Evolutionary conservation across 345 rosid genomes (phyloP).

Genomic region (Aegle marmelos): DNA sequence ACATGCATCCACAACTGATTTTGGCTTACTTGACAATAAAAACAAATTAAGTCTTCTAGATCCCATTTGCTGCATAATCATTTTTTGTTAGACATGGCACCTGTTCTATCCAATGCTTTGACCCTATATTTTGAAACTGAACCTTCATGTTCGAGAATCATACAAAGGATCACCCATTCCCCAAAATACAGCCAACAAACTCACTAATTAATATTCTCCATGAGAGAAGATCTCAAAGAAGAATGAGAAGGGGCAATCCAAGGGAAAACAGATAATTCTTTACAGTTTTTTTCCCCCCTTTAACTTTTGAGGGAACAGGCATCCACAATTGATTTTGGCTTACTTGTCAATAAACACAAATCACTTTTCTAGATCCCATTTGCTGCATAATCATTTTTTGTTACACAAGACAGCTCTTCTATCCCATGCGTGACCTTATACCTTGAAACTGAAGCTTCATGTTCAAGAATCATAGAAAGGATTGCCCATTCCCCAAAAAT

Average conservation of each 20-base stretch:
- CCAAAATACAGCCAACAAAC: neutral
- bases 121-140: neutral
- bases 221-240: neutral
- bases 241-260: neutral
- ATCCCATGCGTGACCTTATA: neutral
- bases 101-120: neutral
- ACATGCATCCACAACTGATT: neutral
- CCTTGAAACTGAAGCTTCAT: neutral
- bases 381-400: neutral
- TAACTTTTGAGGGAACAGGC: neutral
- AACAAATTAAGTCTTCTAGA: neutral
- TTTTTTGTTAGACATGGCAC: neutral
- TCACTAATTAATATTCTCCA: too few species aligned
- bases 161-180: neutral
- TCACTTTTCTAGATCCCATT: too few species aligned
- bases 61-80: neutral
- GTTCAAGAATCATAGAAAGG: neutral
- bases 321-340: neutral
- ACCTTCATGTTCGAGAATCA: neutral
- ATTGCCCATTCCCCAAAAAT: neutral
- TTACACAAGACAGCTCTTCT: slow-evolving; percentile 1
- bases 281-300: neutral
- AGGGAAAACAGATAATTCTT: neutral
- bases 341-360: neutral
- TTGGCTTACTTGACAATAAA: neutral